Base-by-base conservation (phyloP, 768 basidiomycete species). In the Mycena capillaripes region DNA sequence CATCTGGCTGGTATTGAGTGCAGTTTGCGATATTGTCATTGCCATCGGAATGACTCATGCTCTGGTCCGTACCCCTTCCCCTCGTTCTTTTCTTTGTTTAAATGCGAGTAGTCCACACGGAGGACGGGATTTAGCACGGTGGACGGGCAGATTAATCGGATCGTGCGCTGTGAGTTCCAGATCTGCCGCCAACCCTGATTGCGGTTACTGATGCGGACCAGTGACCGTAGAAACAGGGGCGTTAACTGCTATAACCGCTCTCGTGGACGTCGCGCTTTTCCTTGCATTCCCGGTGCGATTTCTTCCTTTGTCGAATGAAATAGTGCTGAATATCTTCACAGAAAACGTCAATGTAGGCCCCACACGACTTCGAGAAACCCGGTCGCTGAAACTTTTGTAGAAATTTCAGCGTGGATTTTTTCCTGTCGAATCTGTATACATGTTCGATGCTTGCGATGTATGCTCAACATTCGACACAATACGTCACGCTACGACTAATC, bases 131-230 rank as follows among this genome's bases (percentile, higher is more conserved):
- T 63, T 42, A 19, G 38, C 21, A 27, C 2, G 21, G 34, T 70
- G 30, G 69, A 74, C 19, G 64, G 73, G 21, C 46, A 67, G 32
- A 70, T 74, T 27, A 70, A 67, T 27, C 64, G 69, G 16, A 67
- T 70, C 23, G 23, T 70, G 21, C 69, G 69, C 14, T 48, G 72
- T 73, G 30, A 27, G 68, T 69, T 30, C 4, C 27, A 23, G 2
- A 23, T 48, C 42, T 17, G 16, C 42, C 6, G n/a, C 21, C 46
- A 21, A 7, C 17, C n/a, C 3, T 25, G 50, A 7, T 3, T 9
- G 8, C 5, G 23, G 21, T 29, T n/a, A 52, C 7, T 52, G 50
- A 27, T 11, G 7, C 9, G n/a, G 12, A 52, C 7, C 30, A 73
- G 72, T 73, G 62, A 59, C 62, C 9, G 19, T 69, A 8, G 57